Percentiles rank a stretch among this genome's conserved stretches.
Evolutionary conservation across 2,329 filamentous ascomycete species (phyloP).

Genomic region (Beauveria brongniartii): DNA sequence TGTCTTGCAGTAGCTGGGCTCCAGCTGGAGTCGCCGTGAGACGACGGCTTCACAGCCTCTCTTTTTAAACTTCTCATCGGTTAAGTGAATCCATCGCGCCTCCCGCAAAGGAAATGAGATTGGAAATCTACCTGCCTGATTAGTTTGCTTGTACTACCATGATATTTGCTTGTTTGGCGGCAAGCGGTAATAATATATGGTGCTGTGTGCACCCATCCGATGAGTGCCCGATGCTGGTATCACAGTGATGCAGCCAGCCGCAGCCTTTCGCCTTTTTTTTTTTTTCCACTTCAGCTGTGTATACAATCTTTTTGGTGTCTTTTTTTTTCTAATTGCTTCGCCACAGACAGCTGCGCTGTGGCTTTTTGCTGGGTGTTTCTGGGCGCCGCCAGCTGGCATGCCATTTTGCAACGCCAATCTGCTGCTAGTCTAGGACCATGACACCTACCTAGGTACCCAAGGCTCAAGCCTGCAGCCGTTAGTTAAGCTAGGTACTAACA

Average conservation of each 20-base stretch:
- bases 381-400: no score
- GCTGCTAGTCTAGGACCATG: no score
- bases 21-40: not conserved
- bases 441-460: no score
- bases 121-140: not conserved
- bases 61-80: no score
- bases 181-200: no score
- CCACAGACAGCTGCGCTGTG: slow-evolving; percentile 1
- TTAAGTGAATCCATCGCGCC: not conserved
- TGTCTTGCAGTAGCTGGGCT: not conserved
- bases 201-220: not conserved
- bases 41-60: no score
- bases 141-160: not conserved
- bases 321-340: not conserved
- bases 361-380: not conserved
- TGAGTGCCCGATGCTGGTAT: not conserved
- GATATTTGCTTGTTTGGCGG: not conserved
- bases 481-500: no score
- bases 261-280: not conserved
- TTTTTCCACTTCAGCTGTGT: not conserved
- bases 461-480: no score
- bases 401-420: no score
- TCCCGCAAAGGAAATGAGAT: no score
- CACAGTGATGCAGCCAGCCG: not conserved
- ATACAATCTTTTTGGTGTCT: not conserved